Conservation (phyloP, 202 grass and related monocot species). For the Cymbopogon flexuosus region DNA sequence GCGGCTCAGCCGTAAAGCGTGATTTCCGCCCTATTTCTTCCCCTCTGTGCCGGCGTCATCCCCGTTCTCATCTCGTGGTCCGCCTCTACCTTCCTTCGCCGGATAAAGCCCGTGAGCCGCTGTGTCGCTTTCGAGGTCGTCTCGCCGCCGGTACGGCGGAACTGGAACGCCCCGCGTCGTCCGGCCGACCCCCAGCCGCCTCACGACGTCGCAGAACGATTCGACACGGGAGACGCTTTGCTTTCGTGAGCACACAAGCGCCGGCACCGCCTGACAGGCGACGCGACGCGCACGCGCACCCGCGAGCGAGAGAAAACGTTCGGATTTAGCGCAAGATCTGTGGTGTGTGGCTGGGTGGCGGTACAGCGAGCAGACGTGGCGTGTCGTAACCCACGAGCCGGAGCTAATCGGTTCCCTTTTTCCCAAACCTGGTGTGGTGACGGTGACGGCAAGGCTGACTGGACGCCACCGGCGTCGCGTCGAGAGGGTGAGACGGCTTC, state of each 20-base stretch:
- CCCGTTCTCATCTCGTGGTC: no score
- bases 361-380: not conserved
- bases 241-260: not conserved
- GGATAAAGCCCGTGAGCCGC: no score
- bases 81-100: no score
- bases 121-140: no score
- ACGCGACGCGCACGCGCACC: not conserved
- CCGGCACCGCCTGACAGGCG: not conserved
- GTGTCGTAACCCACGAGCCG: not conserved
- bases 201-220: no score
- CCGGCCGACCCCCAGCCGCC: no score
- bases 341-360: not conserved
- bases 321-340: not conserved
- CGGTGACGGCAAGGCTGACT: not conserved
- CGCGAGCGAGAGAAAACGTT: no score
- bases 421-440: not conserved
- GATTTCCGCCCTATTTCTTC: no score
- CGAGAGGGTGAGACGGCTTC: not conserved
- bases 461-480: not conserved
- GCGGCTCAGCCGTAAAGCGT: no score
- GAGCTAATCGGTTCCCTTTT: not conserved
- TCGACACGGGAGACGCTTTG: not conserved
- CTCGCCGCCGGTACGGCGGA: no score
- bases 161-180: no score
- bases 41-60: no score